Base-by-base conservation (phyloP, 2,329 filamentous ascomycete genomes). In the Sarocladium brachiariae region DNA sequence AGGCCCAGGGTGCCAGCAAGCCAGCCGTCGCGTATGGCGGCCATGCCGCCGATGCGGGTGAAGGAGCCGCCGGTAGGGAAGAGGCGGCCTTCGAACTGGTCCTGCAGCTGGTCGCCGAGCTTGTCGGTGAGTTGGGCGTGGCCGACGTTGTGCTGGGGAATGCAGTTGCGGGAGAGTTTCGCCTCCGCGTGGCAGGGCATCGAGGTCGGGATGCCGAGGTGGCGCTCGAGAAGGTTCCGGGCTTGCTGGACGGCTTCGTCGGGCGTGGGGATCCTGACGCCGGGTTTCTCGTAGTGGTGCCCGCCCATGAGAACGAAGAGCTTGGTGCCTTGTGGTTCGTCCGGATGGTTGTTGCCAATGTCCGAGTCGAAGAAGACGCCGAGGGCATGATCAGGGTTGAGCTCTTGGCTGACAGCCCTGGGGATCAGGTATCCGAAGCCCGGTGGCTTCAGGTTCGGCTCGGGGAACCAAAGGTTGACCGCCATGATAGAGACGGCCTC, bases 341-440 rank as follows among this genome's bases (percentile, higher is more conserved):
- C 80, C 58, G 79, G 74, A 16, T 31, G 24, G 25, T 31, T 34
- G n/a, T 58, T 55, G 50, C 62, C 55, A 25, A 70, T 77, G 55
- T 89, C 83, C 2, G 84, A 88, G 67, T 96, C 90, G 66, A 97
- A 97, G 53, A 97, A 86, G 49, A 97, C 91, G 55, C 93, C 93
- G 5, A 99, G 81, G 1, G 86, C 87, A 54, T 82, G 79, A 65
- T 95, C 88, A 1, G 88, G 86, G 63, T 96, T 95, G 56, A 89
- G 76, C 33, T 81, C 80, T 45, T 76, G 74, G 2, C 84, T 77
- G 1, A 88, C 76, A 14, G 83, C 83, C 53, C 83, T 81, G 2
- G 93, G 92, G 53, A 99, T 87, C 4, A 99, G 80, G 66, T 97
- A 97, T 56, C 93, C 93, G 63, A 97, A 95, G 16, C 91, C 93